Evolutionary conservation across 2,329 filamentous ascomycete species (phyloP).

Genomic region (Calonectria pteridis): DNA sequence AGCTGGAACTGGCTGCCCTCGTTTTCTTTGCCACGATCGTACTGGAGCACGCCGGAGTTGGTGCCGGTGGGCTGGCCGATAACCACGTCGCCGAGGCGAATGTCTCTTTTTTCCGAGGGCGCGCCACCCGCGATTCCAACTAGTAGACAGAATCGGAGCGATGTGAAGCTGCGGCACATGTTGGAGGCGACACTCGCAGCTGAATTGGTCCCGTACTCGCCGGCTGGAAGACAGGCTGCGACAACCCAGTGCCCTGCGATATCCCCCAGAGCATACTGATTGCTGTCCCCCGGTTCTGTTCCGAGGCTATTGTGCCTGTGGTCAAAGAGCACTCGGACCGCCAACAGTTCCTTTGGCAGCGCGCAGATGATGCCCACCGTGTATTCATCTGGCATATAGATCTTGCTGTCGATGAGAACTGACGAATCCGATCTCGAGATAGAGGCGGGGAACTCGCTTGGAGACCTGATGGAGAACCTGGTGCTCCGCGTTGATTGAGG

Average conservation of each 20-base stretch:
- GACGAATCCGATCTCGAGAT: neutral
- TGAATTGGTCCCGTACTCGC: slow-evolving; percentile 20
- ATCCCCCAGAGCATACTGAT: slow-evolving; percentile 22
- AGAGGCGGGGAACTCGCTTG: neutral
- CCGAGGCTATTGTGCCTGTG: neutral
- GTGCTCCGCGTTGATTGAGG: neutral
- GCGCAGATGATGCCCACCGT: slow-evolving; percentile 28
- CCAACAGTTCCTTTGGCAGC: slow-evolving; percentile 9
- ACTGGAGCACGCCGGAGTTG: slow-evolving; percentile 22
- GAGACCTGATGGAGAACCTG: neutral
- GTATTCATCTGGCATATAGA: neutral
- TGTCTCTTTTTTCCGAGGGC: slow-evolving; percentile 9
- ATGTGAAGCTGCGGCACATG: slow-evolving; percentile 18
- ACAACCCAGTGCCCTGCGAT: slow-evolving; percentile 27
- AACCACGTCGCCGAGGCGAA: slow-evolving; percentile 33
- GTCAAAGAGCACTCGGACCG: slow-evolving; percentile 24
- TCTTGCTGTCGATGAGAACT: neutral
- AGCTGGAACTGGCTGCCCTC: neutral
- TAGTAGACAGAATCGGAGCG: slow-evolving; percentile 4
- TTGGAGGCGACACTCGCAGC: slow-evolving; percentile 7
- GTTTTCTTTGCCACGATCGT: slow-evolving; percentile 21
- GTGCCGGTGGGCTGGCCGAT: slow-evolving; percentile 10
- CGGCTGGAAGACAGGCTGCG: slow-evolving; percentile 23
- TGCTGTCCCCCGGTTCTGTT: slow-evolving; percentile 9
- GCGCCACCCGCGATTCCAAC: slow-evolving; percentile 10